These are phyloP conservation scores for Vitis hybrid DNA, from an alignment of 177 flowering plant species.

Conservation along the genomic window DNA sequence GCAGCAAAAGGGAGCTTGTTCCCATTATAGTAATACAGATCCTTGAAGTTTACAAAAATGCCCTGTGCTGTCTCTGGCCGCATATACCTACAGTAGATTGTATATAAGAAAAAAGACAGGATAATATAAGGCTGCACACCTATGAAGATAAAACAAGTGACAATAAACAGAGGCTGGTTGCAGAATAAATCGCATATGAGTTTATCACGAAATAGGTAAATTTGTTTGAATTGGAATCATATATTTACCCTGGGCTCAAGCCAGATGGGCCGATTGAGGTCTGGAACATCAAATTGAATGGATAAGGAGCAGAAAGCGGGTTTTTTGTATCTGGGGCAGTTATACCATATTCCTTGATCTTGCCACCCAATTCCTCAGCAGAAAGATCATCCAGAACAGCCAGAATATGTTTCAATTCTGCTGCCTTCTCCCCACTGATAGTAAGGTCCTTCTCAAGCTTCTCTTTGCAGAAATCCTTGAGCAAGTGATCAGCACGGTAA, in stretches of 20 bases:
- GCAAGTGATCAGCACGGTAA: constrained; percentile 91
- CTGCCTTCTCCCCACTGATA: constrained; percentile 63
- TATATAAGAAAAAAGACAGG: not conserved
- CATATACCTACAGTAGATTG: constrained; percentile 58
- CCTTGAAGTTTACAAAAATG: constrained; percentile 92
- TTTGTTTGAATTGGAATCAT: not conserved
- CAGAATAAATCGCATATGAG: no score
- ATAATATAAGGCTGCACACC: no score
- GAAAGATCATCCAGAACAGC: constrained; percentile 86
- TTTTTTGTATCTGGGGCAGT: constrained; percentile 93
- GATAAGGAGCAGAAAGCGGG: constrained; percentile 91
- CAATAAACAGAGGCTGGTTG: not conserved
- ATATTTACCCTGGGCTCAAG: constrained; percentile 64
- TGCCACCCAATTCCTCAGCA: constrained; percentile 80
- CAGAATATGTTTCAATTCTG: constrained; percentile 72
- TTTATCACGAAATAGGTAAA: no score
- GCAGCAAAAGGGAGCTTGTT: constrained; percentile 98
- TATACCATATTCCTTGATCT: constrained; percentile 90
- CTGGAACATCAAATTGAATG: constrained; percentile 58
- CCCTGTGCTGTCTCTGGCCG: constrained; percentile 99
- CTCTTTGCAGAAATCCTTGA: constrained; percentile 92
- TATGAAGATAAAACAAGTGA: no score
- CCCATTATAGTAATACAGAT: constrained; percentile 92
- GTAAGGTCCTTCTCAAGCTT: constrained; percentile 81
- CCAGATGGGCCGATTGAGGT: constrained; percentile 76